These are phyloP conservation scores for Lyophyllum decastes DNA, from an alignment of 768 basidiomycete genomes.

Conservation along the genomic window DNA sequence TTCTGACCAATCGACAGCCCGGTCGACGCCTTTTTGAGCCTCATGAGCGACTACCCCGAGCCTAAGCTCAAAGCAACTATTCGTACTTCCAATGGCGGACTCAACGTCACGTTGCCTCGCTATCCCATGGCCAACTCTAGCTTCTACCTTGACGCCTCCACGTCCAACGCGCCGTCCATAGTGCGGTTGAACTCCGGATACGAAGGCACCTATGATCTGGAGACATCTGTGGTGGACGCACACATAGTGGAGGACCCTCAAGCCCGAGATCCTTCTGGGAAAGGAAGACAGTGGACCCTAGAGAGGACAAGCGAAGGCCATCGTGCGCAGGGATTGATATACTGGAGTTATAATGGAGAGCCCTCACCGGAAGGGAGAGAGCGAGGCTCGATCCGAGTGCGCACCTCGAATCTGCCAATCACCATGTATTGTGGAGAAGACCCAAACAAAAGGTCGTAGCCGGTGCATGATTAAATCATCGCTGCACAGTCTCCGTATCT, in stretches of 20 bases:
- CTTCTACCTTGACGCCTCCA: conserved; percentile 2
- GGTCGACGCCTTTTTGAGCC: background rate
- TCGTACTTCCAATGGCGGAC: background rate
- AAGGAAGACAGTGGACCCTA: background rate
- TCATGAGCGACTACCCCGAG: conserved; percentile 1
- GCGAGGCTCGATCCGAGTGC: background rate
- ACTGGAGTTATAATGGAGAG: conserved; percentile 1
- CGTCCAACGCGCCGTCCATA: background rate
- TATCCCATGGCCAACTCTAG: background rate
- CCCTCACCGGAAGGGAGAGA: background rate
- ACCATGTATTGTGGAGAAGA: background rate
- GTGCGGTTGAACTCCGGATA: background rate
- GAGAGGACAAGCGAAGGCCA: background rate
- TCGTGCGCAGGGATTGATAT: background rate
- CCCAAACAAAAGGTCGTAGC: no score
- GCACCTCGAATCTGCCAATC: background rate
- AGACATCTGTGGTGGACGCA: background rate
- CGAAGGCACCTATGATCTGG: conserved; percentile 1
- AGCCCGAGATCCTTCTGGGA: background rate
- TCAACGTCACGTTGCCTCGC: background rate
- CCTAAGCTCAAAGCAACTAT: background rate
- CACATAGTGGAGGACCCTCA: background rate
- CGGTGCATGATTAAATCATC: no score
- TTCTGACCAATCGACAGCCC: background rate
- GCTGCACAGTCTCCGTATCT: no score